A percentile compares a stretch with the other conserved stretches of the same genome.
phyloP scores from a whole-genome alignment of 83 land plant species.

The Thuja plicata region DNA sequence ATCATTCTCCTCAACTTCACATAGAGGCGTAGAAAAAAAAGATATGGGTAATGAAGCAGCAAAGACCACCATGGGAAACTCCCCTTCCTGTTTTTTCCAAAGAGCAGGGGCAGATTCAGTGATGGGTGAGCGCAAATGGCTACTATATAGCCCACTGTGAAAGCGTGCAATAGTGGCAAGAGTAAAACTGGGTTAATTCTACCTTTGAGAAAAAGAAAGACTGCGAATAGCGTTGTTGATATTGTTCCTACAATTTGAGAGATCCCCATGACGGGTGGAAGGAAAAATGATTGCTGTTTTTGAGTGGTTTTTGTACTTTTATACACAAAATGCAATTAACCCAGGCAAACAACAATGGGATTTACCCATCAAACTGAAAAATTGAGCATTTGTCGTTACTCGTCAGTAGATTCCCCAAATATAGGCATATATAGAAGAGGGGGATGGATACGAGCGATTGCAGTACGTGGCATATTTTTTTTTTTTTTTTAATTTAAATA shows the following conservation, averaged over 20 bases:
- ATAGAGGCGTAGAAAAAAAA: conserved; percentile 37
- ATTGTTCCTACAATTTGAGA: neutral
- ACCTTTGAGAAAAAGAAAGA: neutral
- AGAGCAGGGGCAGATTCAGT: conserved; percentile 55
- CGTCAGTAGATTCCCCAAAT: no score
- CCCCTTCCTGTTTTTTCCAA: conserved; percentile 66
- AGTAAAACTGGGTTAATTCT: neutral
- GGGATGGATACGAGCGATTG: no score
- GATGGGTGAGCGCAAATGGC: conserved; percentile 61
- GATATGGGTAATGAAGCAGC: conserved; percentile 53
- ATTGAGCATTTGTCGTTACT: no score
- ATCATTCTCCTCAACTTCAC: conserved; percentile 44
- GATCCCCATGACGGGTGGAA: conserved; percentile 2
- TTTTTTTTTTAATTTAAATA: no score
- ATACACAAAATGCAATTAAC: neutral
- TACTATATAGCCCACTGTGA: conserved; percentile 48
- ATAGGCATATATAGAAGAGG: no score
- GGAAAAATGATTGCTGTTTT: neutral
- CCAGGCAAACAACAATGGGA: neutral
- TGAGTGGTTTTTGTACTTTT: neutral
- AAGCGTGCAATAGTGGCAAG: conserved; percentile 48
- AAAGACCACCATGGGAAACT: conserved; percentile 76
- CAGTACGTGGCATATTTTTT: no score
- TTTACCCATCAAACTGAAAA: neutral
- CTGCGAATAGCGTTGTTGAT: neutral